Evolutionary conservation across 2,329 filamentous ascomycete genomes (phyloP), one percentile per base, ranked within the genome.

Genomic region (Cercospora brassicicola): DNA sequence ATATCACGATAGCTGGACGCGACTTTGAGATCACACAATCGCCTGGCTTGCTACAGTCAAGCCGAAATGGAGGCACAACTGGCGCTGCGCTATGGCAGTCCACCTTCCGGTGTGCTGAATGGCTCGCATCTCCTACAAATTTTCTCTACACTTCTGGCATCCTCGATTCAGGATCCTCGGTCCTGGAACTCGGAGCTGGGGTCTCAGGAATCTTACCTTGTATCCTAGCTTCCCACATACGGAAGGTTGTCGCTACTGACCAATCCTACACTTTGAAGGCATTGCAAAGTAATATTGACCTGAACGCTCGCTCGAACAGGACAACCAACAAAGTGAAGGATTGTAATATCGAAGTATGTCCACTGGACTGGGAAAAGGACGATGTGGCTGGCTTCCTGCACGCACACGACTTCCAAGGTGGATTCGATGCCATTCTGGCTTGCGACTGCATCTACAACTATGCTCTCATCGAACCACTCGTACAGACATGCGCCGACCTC

Each of bases 381-480:
- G 80, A 82, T 57, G 77, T 85, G 1, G 72, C 75, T 0, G 75
- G 76, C 3, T 73, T 83, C 7, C 83, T 84, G 0, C 85, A 88
- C 69, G 79, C 84, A 57, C 84, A 89, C 9, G 73, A 68, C n/a
- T 68, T 78, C 18, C 11, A 60, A 6, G 30, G 64, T 10, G 76
- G 85, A 81, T 26, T 71, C 77, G 9, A 78, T 75, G 80, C 89
- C 13, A 83, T 98, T 10, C 78, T 98, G 39, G 93, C 93, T 3
- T 96, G 93, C 76, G 95, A 99, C 79, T 97, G 94, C 79, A 90
- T 99, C 73, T 99, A 96, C 83, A 99, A 98, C 80, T 92, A 97
- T 72, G 87, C 91, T 2, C 86, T 98, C 2, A 87, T 98, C 26
- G 82, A 87, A 53, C 93, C 94, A 0, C 87, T 98, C 59, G 91